phyloP scores from a whole-genome alignment of 371 early-diverging fungal species.

The Circinella umbellata region DNA sequence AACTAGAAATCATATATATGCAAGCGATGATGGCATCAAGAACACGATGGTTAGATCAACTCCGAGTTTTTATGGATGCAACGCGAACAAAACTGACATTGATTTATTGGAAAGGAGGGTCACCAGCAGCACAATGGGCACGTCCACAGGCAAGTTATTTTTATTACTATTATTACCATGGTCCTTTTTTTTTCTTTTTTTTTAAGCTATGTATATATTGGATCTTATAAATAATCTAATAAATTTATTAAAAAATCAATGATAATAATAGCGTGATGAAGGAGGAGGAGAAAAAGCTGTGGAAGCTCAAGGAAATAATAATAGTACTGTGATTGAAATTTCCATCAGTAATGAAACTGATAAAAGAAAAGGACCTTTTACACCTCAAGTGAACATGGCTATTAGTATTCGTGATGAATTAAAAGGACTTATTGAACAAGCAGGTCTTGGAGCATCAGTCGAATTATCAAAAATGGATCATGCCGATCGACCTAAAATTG shows the following conservation, averaged over 20 bases:
- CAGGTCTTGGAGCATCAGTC: slow-evolving; percentile 53
- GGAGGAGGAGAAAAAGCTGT: neutral
- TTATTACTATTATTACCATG: no score
- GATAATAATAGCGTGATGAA: neutral
- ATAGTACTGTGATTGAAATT: slow-evolving; percentile 35
- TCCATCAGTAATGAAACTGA: slow-evolving; percentile 35
- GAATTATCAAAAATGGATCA: slow-evolving; percentile 29
- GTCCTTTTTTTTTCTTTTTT: neutral
- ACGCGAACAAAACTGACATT: slow-evolving; percentile 59
- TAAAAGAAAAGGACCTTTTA: slow-evolving; percentile 20
- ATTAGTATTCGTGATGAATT: slow-evolving; percentile 47
- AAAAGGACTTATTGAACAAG: slow-evolving; percentile 44
- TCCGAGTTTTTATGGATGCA: slow-evolving; percentile 64
- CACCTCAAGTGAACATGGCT: slow-evolving; percentile 19
- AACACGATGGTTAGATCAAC: slow-evolving; percentile 69
- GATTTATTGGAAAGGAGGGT: slow-evolving; percentile 67
- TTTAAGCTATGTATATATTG: no score
- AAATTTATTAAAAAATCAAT: no score
- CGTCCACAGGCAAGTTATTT: slow-evolving; percentile 30
- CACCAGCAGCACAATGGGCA: slow-evolving; percentile 48
- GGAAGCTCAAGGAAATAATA: slow-evolving; percentile 3
- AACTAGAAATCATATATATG: slow-evolving; percentile 67
- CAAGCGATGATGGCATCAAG: slow-evolving; percentile 65
- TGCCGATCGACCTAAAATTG: slow-evolving; percentile 33
- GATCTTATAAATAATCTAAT: no score